Evolutionary conservation across 2,329 filamentous ascomycete genomes (phyloP), one percentile per base, ranked within the genome.

Genomic region (Eurotiales sp.): DNA sequence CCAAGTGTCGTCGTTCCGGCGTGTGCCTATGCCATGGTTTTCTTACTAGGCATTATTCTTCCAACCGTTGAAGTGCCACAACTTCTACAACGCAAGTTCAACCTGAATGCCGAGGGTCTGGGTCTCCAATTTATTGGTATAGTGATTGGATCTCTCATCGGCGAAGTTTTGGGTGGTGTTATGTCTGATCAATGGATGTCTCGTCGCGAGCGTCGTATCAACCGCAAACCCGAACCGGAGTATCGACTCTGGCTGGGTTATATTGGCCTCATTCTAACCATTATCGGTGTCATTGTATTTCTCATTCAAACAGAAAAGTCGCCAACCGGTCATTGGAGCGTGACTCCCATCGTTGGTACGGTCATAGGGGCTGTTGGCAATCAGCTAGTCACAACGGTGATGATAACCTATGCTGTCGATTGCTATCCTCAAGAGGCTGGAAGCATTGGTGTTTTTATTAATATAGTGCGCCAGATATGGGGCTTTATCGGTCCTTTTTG

Each of bases 321-420:
- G 21, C 74, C 77, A 1, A 58, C 61, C 0, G 60, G 66, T 1
- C 60, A 70, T 2, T 84, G 78, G 76, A 79, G 82, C 50, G 72
- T 83, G 4, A 80, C 78, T 0, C 81, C 81, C 0, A 68, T 81
- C 14, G 59, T 83, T 14, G 81, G 81, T 4, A 72, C 72, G 7
- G 79, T 72, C 2, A 75, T 79, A 55, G 72, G 70, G 0, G 76
- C 74, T 1, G 76, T 72, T 4, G 81, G 81, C 0, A 83, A 83
- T 54, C 81, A 84, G 63, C 76, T 84, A 32, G 72, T 83, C n/a
- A 84, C 81, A 0, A 84, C 82, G 0, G 77, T 83, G 2, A 60
- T 82, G 40, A 77, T 82, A 21, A 83, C 82, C 0, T 84, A 83
- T 60, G 76, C 80, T 0, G 76, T 85, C 1, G 82, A 84, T 56